Conservation (phyloP, 1,284 basidiomycete genomes). For the Cryptococcus sp. region DNA sequence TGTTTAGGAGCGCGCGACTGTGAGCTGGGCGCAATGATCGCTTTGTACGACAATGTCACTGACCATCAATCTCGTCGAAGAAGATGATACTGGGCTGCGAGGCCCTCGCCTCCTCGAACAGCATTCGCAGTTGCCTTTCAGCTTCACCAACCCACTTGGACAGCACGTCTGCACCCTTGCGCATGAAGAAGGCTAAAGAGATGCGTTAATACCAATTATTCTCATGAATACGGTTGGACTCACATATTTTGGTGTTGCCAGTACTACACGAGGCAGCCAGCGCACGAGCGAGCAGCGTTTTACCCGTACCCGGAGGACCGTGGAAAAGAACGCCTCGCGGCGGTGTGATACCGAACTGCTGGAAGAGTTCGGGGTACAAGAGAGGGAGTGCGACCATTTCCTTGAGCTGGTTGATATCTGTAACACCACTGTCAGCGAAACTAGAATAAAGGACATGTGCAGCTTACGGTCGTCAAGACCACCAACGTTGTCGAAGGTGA, state of each 20-base stretch:
- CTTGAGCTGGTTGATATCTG: conserved; percentile 94
- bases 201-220: conserved; percentile 3
- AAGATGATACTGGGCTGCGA: conserved; percentile 98
- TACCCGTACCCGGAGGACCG: conserved; percentile 79
- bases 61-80: conserved; percentile 98
- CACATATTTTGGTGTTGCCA: conserved; percentile 86
- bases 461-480: conserved; percentile 86
- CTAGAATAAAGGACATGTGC: not conserved
- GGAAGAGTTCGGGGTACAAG: conserved; percentile 96
- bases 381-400: conserved; percentile 98
- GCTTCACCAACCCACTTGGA: conserved; percentile 99
- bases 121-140: conserved; percentile 88
- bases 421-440: conserved; percentile 5
- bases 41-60: conserved; percentile 20
- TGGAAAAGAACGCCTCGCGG: conserved; percentile 97
- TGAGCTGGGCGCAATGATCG: not conserved
- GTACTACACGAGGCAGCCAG: conserved; percentile 90
- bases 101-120: conserved; percentile 94
- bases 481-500: conserved; percentile 97
- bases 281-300: conserved; percentile 89
- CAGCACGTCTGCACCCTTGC: conserved; percentile 96
- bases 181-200: conserved; percentile 92
- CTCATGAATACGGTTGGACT: conserved; percentile 44
- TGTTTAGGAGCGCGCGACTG: conserved; percentile 16
- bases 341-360: conserved; percentile 90